A percentile compares a stretch with the other conserved stretches of the same genome.
Conservation (phyloP, 352 stramenopile genomes). For the Phytophthora sojae region DNA sequence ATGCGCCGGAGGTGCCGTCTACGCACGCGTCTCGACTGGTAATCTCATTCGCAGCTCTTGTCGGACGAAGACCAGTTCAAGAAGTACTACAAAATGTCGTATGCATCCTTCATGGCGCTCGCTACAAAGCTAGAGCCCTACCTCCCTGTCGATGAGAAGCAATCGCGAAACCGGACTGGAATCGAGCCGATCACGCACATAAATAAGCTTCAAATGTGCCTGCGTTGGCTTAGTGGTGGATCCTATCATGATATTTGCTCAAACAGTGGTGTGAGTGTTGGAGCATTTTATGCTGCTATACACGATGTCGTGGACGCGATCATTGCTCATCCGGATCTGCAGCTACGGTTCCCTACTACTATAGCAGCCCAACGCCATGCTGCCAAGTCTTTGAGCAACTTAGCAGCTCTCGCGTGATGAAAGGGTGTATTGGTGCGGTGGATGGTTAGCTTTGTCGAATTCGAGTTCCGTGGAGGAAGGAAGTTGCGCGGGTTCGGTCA, state of each 20-base stretch:
- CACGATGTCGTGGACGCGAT: constrained; percentile 18
- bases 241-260: background rate
- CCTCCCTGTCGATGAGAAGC: background rate
- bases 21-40: background rate
- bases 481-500: constrained; percentile 2
- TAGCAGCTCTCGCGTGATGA: background rate
- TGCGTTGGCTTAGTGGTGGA: too few relatives aligned
- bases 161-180: background rate
- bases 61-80: background rate
- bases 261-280: constrained; percentile 3
- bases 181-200: constrained; percentile 5
- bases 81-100: constrained; percentile 1
- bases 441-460: background rate
- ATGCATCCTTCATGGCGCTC: background rate
- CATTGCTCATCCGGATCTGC: constrained; percentile 7
- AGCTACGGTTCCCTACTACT: constrained; percentile 3
- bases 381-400: constrained; percentile 2
- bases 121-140: background rate
- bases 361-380: constrained; percentile 4
- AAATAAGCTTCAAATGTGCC: background rate
- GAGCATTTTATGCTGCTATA: constrained; percentile 13
- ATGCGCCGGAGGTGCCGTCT: background rate
- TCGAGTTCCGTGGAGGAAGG: background rate
- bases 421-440: background rate
- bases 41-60: background rate